These are phyloP conservation scores for Beta lomatogona DNA, from an alignment of 179 eudicot species.

Conservation along the genomic window DNA sequence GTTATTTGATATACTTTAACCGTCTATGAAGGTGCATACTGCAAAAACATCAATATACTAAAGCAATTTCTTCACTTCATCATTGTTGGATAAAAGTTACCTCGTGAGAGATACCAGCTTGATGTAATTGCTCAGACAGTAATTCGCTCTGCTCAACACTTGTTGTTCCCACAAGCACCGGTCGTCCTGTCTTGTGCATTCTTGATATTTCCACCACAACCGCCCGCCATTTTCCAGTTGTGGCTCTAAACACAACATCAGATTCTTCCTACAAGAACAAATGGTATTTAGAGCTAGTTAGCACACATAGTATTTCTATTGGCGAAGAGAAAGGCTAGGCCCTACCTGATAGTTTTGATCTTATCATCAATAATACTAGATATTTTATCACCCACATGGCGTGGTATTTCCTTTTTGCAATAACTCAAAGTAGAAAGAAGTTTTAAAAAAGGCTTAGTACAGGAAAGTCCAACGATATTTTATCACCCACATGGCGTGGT, in stretches of 20 bases:
- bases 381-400: no score
- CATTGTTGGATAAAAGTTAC: conserved; percentile 38
- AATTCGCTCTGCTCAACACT: conserved; percentile 98
- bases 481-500: not conserved
- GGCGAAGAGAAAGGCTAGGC: not conserved
- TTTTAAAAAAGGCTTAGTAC: conserved; percentile 1
- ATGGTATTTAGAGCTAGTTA: conserved; percentile 9
- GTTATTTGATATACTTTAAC: not conserved
- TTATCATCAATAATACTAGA: not conserved
- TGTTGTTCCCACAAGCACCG: conserved; percentile 98
- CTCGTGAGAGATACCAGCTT: conserved; percentile 93
- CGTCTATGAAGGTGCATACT: not conserved
- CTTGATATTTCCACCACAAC: conserved; percentile 96
- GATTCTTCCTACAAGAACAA: conserved; percentile 79
- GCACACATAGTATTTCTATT: conserved; percentile 18
- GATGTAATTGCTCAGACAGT: conserved; percentile 75
- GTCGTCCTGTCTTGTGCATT: conserved; percentile 93
- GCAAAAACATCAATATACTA: conserved; percentile 2
- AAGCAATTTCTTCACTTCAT: not conserved
- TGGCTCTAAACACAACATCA: conserved; percentile 91
- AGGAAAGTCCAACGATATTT: not conserved
- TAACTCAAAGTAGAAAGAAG: not conserved
- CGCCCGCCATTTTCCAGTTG: conserved; percentile 93
- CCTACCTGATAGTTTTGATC: not conserved
- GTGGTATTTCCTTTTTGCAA: not conserved